phyloP scores from a whole-genome alignment of 2,329 filamentous ascomycete genomes.

The Piedraia hortae region DNA sequence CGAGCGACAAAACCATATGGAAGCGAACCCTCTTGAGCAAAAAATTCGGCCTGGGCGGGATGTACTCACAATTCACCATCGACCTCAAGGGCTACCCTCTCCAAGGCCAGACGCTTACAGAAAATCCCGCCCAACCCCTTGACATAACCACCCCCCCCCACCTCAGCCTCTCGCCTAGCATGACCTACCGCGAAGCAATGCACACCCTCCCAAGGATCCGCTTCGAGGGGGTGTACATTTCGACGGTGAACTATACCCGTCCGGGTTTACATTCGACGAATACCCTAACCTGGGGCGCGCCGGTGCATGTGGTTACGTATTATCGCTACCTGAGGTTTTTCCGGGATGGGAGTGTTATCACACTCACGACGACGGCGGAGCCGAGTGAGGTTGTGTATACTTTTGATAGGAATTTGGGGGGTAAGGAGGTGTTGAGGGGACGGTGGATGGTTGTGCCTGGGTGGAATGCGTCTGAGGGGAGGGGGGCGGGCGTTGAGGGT shows the following conservation, averaged over 20 bases:
- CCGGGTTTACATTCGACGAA: slow-evolving; percentile 45
- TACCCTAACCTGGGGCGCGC: slow-evolving; percentile 47
- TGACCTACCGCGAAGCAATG: slow-evolving; percentile 37
- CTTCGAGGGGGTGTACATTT: slow-evolving; percentile 91
- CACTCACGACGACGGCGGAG: slow-evolving; percentile 52
- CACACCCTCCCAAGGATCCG: slow-evolving; percentile 59
- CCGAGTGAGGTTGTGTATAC: slow-evolving; percentile 71
- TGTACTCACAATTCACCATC: slow-evolving; percentile 55
- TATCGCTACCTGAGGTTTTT: slow-evolving; percentile 93
- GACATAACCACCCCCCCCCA: slow-evolving; percentile 2
- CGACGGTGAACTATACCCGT: slow-evolving; percentile 82
- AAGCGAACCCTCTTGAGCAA: slow-evolving; percentile 40
- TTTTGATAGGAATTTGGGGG: slow-evolving; percentile 36
- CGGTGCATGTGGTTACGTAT: slow-evolving; percentile 89
- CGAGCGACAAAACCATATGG: slow-evolving; percentile 75
- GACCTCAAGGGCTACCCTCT: slow-evolving; percentile 24
- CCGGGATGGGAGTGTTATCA: slow-evolving; percentile 61
- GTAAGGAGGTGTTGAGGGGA: slow-evolving; percentile 39
- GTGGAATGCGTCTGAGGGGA: too few species aligned
- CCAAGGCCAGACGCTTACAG: slow-evolving; percentile 5
- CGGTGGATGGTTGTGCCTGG: slow-evolving; percentile 40
- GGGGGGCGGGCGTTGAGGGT: too few species aligned
- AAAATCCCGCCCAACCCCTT: slow-evolving; percentile 6
- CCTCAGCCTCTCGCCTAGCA: slow-evolving; percentile 4
- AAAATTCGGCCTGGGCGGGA: slow-evolving; percentile 52